Evolutionary conservation across 73 alveolate species (phyloP).

Genomic region (Paramecium sonneborni): DNA sequence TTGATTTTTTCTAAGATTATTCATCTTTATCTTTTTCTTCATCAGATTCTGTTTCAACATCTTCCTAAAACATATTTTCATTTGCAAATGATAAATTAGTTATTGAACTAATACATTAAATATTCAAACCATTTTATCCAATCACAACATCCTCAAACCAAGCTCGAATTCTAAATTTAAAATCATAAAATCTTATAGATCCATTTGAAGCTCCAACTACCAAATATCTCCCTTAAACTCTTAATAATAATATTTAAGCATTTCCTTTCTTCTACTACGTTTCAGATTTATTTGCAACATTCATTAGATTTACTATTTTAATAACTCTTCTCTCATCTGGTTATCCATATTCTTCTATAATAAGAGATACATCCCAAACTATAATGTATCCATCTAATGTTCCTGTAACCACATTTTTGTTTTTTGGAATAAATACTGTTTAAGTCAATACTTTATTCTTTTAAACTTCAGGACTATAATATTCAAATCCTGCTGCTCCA

Average conservation of each 20-base stretch:
- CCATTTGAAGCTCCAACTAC: constrained; percentile 97
- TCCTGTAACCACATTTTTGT: constrained; percentile 93
- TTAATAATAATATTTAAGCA: constrained; percentile 86
- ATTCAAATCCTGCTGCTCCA: constrained; percentile 73
- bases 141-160: constrained; percentile 95
- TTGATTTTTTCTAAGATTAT: not conserved
- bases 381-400: constrained; percentile 94
- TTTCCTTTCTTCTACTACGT: constrained; percentile 81
- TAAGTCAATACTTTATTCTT: constrained; percentile 82
- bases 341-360: constrained; percentile 93
- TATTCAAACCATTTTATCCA: not conserved
- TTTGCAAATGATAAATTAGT: constrained; percentile 92
- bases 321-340: constrained; percentile 95
- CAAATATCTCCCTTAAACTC: constrained; percentile 89
- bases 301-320: constrained; percentile 89
- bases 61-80: constrained; percentile 66
- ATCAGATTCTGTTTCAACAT: constrained; percentile 17
- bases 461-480: constrained; percentile 75
- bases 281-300: constrained; percentile 78
- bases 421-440: constrained; percentile 91
- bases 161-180: constrained; percentile 91
- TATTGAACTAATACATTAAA: constrained; percentile 56
- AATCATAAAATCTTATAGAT: constrained; percentile 95
- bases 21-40: constrained; percentile 77
- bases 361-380: constrained; percentile 97